Evolutionary conservation across 2,329 filamentous ascomycete species (phyloP), one percentile per base, ranked within the genome.

Genomic region (Alternaria brassicae): DNA sequence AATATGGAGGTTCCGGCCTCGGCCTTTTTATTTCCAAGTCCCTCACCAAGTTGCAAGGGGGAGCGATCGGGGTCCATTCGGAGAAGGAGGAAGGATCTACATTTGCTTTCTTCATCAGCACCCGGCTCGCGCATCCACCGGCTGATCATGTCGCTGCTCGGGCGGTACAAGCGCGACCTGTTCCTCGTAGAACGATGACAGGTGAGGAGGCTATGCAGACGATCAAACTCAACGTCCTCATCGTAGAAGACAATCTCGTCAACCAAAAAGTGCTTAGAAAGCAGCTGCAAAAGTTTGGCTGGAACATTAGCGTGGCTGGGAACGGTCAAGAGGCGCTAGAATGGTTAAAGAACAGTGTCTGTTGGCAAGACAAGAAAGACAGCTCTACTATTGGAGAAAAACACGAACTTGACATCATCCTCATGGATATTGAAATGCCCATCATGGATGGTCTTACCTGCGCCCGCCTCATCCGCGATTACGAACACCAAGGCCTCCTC

Each of bases 1-100:
- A 75, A 13, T 81, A 81, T 39, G 79, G 79, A 4, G 79, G 79
- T 10, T 78, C 76, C 5, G 79, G 79, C 0, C 66, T 81, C 0
- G 80, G 80, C 0, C 70, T 82, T 0, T 80, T 80, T 57, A 81
- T 81, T n/a, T 79, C 77, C 15, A 72, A 79, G 19, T 68, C 68
- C 2, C 67, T 74, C 6, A 61, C 65, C 7, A 65, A 62, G 41
- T 55, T 76, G 7, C 72, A 75, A 52, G 79, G 79, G 3, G 80
- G 80, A 7, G 73, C 79, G n/a, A 80, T 81, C 19, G 79, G 80
- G 5, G 79, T 81, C 9, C 67, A 64, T 2, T 79, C 79, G 1
- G 64, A 62, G 19, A 71, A 75, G 42, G 70, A 72, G 1, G 45
- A 68, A 28, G 73, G 73, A 1, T 77, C 74, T 12, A 80, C 73